Evolutionary conservation across 148 eudicot species (phyloP), one percentile per base, ranked within the genome.

Genomic region (Rhododendron kiyosumense): DNA sequence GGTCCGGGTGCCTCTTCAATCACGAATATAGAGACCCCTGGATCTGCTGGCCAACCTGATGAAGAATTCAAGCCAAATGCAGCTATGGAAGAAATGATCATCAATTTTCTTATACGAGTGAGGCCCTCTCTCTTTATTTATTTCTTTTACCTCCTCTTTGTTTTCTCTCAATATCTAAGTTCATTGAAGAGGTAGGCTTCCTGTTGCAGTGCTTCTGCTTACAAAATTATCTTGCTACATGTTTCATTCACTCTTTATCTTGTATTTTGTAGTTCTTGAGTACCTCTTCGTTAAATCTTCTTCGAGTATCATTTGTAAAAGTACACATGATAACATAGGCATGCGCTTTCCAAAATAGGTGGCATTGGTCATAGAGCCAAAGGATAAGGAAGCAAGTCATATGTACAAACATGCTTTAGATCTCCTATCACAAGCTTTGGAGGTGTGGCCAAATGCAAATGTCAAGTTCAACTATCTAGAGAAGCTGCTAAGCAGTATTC

Each of bases 71-170:
- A 97, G 88, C 98, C 99, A 77, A 97, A 97, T 91, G 98, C 99
- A 61, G 99, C 99, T n/a, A 97, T 97, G 99, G 99, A 95, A 89
- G 99, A 97, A 92, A 97, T 97, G 99, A 97, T 97, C 78, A 95
- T 97, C 76, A 97, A 97, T 91, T 97, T 97, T 90, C 94, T 97
- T 83, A 95, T 97, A 88, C 91, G 99, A 90, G 99, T 97, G 91
- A 86, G 90, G 3, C n/a, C 34, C 46, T 65, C 54, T 85, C 65
- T 36, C 22, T 28, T 2, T 77, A 28, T 77, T 17, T 77, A 1
- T 34, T 36, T 38, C 24, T 36, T 34, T 11, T 4, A 9, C 22
- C 43, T 14, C 12, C 22, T 51, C 45, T 8, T 41, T 17, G 2
- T 81, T 32, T 34, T 32, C 69, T 61, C 45, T 36, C 17, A 36